Percentiles rank a stretch among this genome's conserved stretches.
Evolutionary conservation across 495 filamentous ascomycete species (phyloP).

Genomic region (Rhypophila decipiens): DNA sequence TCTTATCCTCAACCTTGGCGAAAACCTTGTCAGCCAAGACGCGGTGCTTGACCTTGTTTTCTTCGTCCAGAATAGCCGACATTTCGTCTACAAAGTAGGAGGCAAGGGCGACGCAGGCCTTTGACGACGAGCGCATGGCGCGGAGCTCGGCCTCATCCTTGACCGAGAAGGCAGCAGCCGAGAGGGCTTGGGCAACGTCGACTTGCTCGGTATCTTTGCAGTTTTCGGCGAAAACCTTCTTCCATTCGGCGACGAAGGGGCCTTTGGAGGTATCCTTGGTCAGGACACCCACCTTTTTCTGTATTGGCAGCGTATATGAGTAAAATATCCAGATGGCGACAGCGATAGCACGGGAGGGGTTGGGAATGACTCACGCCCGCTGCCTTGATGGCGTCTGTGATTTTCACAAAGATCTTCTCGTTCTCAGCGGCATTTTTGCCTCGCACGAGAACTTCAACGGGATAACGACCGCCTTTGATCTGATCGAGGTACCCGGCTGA

Average conservation of each 20-base stretch:
- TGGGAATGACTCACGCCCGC: constrained; percentile 63
- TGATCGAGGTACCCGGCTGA: constrained; percentile 88
- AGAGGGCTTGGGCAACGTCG: constrained; percentile 77
- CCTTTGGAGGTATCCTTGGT: constrained; percentile 77
- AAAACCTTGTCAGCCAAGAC: constrained; percentile 77
- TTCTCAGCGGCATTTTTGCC: constrained; percentile 89
- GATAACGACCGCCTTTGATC: constrained; percentile 84
- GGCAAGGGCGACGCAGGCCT: constrained; percentile 86
- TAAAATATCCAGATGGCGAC: too few species aligned
- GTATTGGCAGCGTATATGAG: constrained; percentile 3
- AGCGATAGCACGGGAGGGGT: constrained; percentile 15
- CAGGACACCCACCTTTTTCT: constrained; percentile 86
- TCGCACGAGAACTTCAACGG: constrained; percentile 80
- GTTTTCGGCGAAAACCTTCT: constrained; percentile 65
- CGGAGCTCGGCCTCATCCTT: constrained; percentile 96
- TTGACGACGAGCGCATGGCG: constrained; percentile 84
- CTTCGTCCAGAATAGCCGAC: constrained; percentile 87
- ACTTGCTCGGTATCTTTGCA: constrained; percentile 83
- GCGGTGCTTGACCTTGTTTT: constrained; percentile 92
- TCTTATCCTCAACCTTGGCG: constrained; percentile 81
- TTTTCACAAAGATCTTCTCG: constrained; percentile 75
- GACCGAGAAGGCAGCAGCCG: constrained; percentile 75
- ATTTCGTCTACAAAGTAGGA: constrained; percentile 97
- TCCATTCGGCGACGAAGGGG: constrained; percentile 95
- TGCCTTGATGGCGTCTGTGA: constrained; percentile 75